These are phyloP conservation scores for Daedaleopsis nitida DNA, from an alignment of 768 basidiomycete genomes.

Conservation along the genomic window DNA sequence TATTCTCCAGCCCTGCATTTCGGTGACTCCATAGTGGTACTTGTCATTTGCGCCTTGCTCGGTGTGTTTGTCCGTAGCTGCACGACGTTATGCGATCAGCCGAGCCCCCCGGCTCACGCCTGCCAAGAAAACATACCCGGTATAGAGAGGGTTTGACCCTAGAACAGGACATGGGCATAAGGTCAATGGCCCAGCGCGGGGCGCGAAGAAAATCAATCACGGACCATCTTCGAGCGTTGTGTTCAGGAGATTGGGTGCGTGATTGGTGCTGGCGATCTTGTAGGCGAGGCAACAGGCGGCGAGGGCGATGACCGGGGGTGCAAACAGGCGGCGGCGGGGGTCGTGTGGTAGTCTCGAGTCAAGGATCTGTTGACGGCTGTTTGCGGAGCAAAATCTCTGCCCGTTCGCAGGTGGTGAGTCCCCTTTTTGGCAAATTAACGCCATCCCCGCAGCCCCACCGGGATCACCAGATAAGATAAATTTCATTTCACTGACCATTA, in stretches of 20 bases:
- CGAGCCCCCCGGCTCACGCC: not conserved
- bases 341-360: conserved; percentile 30
- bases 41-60: conserved; percentile 70
- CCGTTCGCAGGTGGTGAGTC: conserved; percentile 23
- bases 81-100: not conserved
- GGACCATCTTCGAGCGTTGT: conserved; percentile 20
- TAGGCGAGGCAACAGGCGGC: not conserved
- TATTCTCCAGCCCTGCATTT: conserved; percentile 99
- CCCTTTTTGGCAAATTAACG: conserved; percentile 17
- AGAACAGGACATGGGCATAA: not conserved
- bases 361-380: conserved; percentile 30
- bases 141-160: conserved; percentile 34
- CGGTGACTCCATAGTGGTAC: conserved; percentile 77
- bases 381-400: conserved; percentile 29
- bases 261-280: not conserved
- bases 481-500: not conserved
- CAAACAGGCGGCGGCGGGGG: conserved; percentile 11
- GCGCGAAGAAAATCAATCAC: conserved; percentile 12
- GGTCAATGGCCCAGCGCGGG: not conserved
- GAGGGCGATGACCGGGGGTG: not conserved
- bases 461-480: not conserved
- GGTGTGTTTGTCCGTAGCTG: conserved; percentile 84
- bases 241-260: not conserved
- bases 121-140: conserved; percentile 22
- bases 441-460: not conserved